Percentiles rank a stretch among this genome's conserved stretches.
These are phyloP conservation scores for Kluyveromyces siamensis DNA, from an alignment of 805 yeast genomes.

Conservation along the genomic window DNA sequence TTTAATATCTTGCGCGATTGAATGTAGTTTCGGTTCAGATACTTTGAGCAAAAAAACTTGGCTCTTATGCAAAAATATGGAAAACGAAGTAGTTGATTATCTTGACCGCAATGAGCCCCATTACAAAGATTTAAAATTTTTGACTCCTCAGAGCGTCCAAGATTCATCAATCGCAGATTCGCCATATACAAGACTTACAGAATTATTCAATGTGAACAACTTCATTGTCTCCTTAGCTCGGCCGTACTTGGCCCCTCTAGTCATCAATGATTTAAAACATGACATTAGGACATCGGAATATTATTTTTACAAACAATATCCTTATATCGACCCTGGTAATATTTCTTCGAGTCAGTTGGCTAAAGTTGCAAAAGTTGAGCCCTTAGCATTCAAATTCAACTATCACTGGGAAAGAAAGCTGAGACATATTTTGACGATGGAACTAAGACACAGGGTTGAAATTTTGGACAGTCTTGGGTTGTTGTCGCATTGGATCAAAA, in stretches of 20 bases:
- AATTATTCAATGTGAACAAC: constrained; percentile 89
- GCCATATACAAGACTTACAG: constrained; percentile 84
- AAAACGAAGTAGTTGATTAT: constrained; percentile 51
- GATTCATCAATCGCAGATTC: constrained; percentile 38
- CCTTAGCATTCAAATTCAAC: constrained; percentile 28
- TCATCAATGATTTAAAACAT: constrained; percentile 75
- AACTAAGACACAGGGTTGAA: constrained; percentile 75
- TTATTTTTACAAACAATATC: constrained; percentile 30
- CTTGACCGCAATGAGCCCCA: constrained; percentile 29
- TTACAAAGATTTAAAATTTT: constrained; percentile 19
- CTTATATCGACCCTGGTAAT: constrained; percentile 25
- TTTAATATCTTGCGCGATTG: constrained; percentile 80
- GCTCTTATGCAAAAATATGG: constrained; percentile 52
- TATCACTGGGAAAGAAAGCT: constrained; percentile 31
- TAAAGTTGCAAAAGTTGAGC: constrained; percentile 28
- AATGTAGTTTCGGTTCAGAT: constrained; percentile 74
- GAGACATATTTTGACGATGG: constrained; percentile 59
- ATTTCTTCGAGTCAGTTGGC: constrained; percentile 19
- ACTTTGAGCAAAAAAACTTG: constrained; percentile 48
- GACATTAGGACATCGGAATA: constrained; percentile 36
- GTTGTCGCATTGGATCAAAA: constrained; percentile 56
- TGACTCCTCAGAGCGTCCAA: constrained; percentile 39
- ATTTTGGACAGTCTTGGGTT: constrained; percentile 73
- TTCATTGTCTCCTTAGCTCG: constrained; percentile 86
- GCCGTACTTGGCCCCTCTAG: constrained; percentile 86